Percentiles rank a stretch among this genome's conserved stretches.
Conservation (phyloP, 805 yeast species). For the Pichia paraexigua region DNA sequence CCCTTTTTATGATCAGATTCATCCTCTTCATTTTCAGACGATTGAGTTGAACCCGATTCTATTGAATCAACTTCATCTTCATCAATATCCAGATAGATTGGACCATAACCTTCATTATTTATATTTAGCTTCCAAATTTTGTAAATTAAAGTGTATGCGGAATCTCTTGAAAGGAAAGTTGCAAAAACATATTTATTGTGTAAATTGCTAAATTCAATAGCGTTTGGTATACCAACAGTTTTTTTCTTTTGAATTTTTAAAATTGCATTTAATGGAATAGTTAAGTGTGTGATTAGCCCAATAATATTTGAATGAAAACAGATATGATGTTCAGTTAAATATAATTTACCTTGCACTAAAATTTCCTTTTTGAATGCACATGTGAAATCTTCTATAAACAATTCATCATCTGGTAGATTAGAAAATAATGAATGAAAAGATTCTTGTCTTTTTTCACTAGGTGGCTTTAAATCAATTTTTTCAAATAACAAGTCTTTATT, state of each 20-base stretch:
- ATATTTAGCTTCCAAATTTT: conserved; percentile 52
- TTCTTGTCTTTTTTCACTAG: conserved; percentile 44
- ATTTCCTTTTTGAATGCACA: conserved; percentile 64
- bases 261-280: conserved; percentile 53
- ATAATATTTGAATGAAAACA: conserved; percentile 61
- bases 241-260: conserved; percentile 56
- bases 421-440: conserved; percentile 56
- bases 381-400: conserved; percentile 50
- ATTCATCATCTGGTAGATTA: conserved; percentile 41
- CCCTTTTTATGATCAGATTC: conserved; percentile 15
- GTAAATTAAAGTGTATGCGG: conserved; percentile 41
- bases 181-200: conserved; percentile 61
- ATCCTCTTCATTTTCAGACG: conserved; percentile 21
- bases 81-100: conserved; percentile 16
- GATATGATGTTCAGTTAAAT: conserved; percentile 45
- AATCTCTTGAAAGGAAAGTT: conserved; percentile 54
- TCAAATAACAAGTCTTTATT: conserved; percentile 12
- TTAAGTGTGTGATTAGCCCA: conserved; percentile 56
- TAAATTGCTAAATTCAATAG: conserved; percentile 52
- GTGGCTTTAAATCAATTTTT: conserved; percentile 24
- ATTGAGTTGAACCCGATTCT: conserved; percentile 19
- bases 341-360: conserved; percentile 58
- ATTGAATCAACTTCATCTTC: conserved; percentile 31
- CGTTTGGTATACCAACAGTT: conserved; percentile 65
- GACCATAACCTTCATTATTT: conserved; percentile 17